Evolutionary conservation across 2,329 filamentous ascomycete species (phyloP).

Genomic region (Fusarium sp.): DNA sequence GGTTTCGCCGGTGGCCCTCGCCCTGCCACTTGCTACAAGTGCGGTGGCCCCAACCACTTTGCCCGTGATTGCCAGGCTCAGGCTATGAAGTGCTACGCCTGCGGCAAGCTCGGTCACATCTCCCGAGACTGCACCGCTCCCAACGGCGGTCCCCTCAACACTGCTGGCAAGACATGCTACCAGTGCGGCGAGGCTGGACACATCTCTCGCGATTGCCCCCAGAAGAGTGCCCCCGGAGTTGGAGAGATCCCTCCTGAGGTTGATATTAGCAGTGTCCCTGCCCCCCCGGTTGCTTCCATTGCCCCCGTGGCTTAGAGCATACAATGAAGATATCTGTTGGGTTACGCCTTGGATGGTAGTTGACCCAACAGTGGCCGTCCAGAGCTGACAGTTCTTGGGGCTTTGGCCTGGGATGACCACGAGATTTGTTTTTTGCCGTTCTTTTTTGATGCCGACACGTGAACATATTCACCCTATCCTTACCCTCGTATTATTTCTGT

Average conservation of each 20-base stretch:
- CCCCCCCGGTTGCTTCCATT: slow-evolving; percentile 62
- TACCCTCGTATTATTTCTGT: slow-evolving; percentile 48
- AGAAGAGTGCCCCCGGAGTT: slow-evolving; percentile 68
- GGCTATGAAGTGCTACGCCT: slow-evolving; percentile 98
- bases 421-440: slow-evolving; percentile 45
- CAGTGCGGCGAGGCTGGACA: slow-evolving; percentile 95
- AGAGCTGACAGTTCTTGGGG: slow-evolving; percentile 19
- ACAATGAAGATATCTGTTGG: slow-evolving; percentile 29
- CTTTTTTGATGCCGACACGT: slow-evolving; percentile 50
- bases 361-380: slow-evolving; percentile 28
- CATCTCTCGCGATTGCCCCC: slow-evolving; percentile 93
- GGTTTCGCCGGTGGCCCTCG: slow-evolving; percentile 79
- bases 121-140: slow-evolving; percentile 94
- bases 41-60: slow-evolving; percentile 94
- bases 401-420: slow-evolving; percentile 23
- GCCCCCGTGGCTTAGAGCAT: slow-evolving; percentile 56
- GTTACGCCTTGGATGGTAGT: slow-evolving; percentile 6
- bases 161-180: slow-evolving; percentile 98
- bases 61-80: slow-evolving; percentile 98
- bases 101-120: slow-evolving; percentile 95
- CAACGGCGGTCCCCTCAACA: slow-evolving; percentile 95
- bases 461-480: slow-evolving; percentile 47
- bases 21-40: slow-evolving; percentile 80
- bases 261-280: slow-evolving; percentile 58
- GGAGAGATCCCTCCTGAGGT: slow-evolving; percentile 63